Evolutionary conservation across 768 basidiomycete genomes (phyloP).

Genomic region (Lentinula edodes): DNA sequence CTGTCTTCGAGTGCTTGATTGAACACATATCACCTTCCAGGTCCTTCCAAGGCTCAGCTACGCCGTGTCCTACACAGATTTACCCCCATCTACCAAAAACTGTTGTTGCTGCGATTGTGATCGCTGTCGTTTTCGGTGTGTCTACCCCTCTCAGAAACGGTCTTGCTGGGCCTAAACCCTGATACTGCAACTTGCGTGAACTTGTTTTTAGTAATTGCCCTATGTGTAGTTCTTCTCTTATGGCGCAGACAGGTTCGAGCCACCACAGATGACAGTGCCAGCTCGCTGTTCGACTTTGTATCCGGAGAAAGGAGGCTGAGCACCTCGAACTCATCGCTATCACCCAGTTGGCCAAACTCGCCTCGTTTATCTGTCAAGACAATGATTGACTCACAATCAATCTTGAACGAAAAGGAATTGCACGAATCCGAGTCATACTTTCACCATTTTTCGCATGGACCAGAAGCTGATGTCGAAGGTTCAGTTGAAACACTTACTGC

Average conservation of each 20-base stretch:
- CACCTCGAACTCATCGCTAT: neutral
- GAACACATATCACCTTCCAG: neutral
- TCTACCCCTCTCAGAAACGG: too few relatives aligned
- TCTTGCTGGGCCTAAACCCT: neutral
- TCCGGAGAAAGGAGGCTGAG: neutral
- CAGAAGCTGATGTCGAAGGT: neutral
- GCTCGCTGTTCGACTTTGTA: constrained; percentile 5
- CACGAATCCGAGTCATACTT: neutral
- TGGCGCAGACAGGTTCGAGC: constrained; percentile 1
- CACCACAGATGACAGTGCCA: constrained; percentile 1
- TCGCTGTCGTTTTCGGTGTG: constrained; percentile 2
- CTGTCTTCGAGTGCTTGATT: neutral
- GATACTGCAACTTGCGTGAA: neutral
- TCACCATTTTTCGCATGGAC: neutral
- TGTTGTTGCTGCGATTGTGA: neutral
- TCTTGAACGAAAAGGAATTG: neutral
- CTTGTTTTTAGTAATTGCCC: neutral
- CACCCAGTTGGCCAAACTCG: neutral
- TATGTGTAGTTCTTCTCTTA: neutral
- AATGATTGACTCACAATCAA: neutral
- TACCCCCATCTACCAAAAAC: neutral
- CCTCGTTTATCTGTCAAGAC: neutral
- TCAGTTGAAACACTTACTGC: neutral
- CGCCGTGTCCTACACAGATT: neutral
- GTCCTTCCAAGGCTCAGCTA: neutral